Percentiles rank a stretch among this genome's conserved stretches.
phyloP scores from a whole-genome alignment of 169 alveolate species.

The Besnoitia besnoiti region DNA sequence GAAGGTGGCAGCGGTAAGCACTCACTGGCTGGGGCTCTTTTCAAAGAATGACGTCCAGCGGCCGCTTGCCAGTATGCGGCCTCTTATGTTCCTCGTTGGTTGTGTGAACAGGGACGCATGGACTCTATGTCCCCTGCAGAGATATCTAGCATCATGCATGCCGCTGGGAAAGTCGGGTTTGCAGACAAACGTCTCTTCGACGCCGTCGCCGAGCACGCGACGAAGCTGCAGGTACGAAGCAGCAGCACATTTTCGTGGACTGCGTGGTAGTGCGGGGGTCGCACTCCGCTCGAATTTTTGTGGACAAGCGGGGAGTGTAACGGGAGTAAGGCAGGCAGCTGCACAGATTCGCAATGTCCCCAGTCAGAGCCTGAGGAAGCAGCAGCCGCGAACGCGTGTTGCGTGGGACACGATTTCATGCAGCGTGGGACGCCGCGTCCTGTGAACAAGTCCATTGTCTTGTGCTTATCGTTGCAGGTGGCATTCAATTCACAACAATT shows the following conservation, averaged over 20 bases:
- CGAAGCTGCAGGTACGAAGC: constrained; percentile 33
- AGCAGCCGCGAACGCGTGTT: no score
- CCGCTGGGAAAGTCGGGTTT: constrained; percentile 19
- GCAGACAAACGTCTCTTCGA: background rate
- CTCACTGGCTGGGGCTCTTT: background rate
- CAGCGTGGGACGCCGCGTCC: no score
- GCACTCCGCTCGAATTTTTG: no score
- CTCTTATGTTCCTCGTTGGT: background rate
- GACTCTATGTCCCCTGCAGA: constrained; percentile 16
- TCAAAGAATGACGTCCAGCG: background rate
- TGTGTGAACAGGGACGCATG: constrained; percentile 1
- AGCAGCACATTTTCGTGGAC: no score
- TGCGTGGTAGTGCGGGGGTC: no score
- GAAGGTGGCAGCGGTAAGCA: background rate
- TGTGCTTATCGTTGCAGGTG: constrained; percentile 46
- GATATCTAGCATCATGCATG: constrained; percentile 10
- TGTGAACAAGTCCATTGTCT: no score
- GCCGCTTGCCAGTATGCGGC: background rate
- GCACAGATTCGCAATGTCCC: no score
- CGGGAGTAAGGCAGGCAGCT: no score
- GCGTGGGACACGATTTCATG: no score
- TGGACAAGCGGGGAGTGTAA: no score
- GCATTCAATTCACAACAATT: constrained; percentile 59
- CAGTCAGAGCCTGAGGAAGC: no score
- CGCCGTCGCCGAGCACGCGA: constrained; percentile 30